Percentiles rank a stretch among this genome's conserved stretches.
These are phyloP conservation scores for Chalciporus pseudorubinellus DNA, from an alignment of 768 basidiomycete genomes.

Conservation along the genomic window DNA sequence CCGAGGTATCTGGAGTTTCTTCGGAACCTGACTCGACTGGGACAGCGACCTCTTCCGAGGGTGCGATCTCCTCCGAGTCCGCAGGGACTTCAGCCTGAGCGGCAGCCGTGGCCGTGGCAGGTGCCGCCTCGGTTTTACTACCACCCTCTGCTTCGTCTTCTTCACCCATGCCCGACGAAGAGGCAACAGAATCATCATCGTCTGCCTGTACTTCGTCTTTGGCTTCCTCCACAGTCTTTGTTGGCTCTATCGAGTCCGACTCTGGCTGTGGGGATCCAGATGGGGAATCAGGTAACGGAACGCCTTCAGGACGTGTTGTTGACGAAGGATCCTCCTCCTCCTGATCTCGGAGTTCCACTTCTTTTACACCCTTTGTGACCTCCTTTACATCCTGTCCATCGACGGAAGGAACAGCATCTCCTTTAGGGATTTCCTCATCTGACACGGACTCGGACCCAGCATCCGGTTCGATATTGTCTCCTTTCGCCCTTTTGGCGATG, in stretches of 20 bases:
- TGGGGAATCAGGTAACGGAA: constrained; percentile 41
- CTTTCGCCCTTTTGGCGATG: constrained; percentile 35
- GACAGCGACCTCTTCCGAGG: constrained; percentile 1
- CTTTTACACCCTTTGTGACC: constrained; percentile 67
- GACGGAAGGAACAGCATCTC: constrained; percentile 17
- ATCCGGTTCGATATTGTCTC: constrained; percentile 25
- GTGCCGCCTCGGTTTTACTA: constrained; percentile 1
- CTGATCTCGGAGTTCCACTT: constrained; percentile 58
- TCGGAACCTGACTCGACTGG: constrained; percentile 5
- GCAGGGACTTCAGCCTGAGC: background rate
- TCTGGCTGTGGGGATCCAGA: constrained; percentile 23
- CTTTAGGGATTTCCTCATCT: constrained; percentile 13
- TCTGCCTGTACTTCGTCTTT: constrained; percentile 11
- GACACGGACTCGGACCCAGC: constrained; percentile 24
- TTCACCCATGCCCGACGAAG: constrained; percentile 14
- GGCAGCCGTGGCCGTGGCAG: background rate
- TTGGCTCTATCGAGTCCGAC: constrained; percentile 4
- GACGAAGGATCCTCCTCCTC: constrained; percentile 12
- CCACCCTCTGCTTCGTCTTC: constrained; percentile 4
- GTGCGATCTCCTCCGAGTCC: constrained; percentile 9
- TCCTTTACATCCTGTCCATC: constrained; percentile 58
- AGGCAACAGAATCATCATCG: constrained; percentile 23
- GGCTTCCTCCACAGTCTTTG: constrained; percentile 7
- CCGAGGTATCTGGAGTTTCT: constrained; percentile 17
- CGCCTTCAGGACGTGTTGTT: constrained; percentile 28